These are phyloP conservation scores for Lactarius deliciosus DNA, from an alignment of 768 basidiomycete species.

Conservation along the genomic window DNA sequence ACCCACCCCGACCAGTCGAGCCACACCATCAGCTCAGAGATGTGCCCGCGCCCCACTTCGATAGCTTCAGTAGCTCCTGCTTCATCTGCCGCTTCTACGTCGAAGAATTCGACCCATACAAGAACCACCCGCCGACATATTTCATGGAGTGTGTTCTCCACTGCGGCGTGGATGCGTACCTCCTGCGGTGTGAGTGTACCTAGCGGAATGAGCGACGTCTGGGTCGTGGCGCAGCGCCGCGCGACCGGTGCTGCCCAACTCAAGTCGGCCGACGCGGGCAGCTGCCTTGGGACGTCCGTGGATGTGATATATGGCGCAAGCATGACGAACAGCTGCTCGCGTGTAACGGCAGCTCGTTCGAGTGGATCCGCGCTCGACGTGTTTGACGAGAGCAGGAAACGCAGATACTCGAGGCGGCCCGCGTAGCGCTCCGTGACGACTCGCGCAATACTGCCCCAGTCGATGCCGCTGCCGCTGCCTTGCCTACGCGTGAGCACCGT, in stretches of 20 bases:
- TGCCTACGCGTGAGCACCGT: slow-evolving; percentile 30
- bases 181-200: slow-evolving; percentile 28
- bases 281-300: slow-evolving; percentile 19
- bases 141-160: slow-evolving; percentile 9
- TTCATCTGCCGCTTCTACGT: slow-evolving; percentile 22
- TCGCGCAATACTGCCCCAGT: slow-evolving; percentile 44
- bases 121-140: slow-evolving; percentile 28
- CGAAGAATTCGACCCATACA: slow-evolving; percentile 28
- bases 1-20: slow-evolving; percentile 32
- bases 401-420: slow-evolving; percentile 42
- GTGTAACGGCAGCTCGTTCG: slow-evolving; percentile 11
- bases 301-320: slow-evolving; percentile 36
- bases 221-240: slow-evolving; percentile 25
- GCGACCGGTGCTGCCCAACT: slow-evolving; percentile 28
- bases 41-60: slow-evolving; percentile 3
- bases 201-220: neutral
- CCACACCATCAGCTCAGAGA: slow-evolving; percentile 28
- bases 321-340: slow-evolving; percentile 26
- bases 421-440: slow-evolving; percentile 44
- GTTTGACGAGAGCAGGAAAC: slow-evolving; percentile 37
- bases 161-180: slow-evolving; percentile 22
- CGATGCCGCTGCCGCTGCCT: slow-evolving; percentile 36
- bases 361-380: slow-evolving; percentile 4
- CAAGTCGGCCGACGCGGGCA: slow-evolving; percentile 4
- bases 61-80: neutral